Conservation (phyloP, 1,284 basidiomycete species). For the Termitomyces sp. region DNA sequence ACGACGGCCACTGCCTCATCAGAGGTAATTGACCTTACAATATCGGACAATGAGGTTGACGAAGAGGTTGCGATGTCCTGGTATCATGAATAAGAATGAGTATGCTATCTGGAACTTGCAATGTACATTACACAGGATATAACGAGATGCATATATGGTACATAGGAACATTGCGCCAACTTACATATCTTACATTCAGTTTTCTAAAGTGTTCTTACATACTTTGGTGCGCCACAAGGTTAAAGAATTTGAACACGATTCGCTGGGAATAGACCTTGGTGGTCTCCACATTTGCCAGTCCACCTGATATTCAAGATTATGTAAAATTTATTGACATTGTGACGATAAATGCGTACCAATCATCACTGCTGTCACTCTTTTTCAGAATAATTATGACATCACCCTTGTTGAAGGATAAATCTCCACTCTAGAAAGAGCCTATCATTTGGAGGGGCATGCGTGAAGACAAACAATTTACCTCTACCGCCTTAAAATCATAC, state of each 20-base stretch:
- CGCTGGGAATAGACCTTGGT: constrained; percentile 56
- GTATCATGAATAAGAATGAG: constrained; percentile 17
- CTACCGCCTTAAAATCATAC: constrained; percentile 71
- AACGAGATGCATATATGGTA: background rate
- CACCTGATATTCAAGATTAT: constrained; percentile 48
- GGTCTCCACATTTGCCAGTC: constrained; percentile 51
- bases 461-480: constrained; percentile 37
- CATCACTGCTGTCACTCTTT: constrained; percentile 71
- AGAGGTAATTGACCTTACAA: constrained; percentile 13
- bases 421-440: constrained; percentile 50
- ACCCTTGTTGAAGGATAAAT: constrained; percentile 81
- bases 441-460: background rate
- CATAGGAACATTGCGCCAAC: background rate
- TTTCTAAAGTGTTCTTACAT: background rate
- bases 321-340: background rate
- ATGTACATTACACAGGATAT: background rate
- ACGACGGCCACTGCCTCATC: too few species aligned
- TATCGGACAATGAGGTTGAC: constrained; percentile 24
- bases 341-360: constrained; percentile 52
- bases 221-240: background rate
- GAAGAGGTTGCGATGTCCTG: constrained; percentile 22
- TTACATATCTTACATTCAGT: background rate
- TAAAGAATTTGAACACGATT: constrained; percentile 59
- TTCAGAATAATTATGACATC: constrained; percentile 75
- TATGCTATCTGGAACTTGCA: background rate